Evolutionary conservation across 1,284 basidiomycete species (phyloP), one percentile per base, ranked within the genome.

Genomic region (Agroathelia rolfsii): DNA sequence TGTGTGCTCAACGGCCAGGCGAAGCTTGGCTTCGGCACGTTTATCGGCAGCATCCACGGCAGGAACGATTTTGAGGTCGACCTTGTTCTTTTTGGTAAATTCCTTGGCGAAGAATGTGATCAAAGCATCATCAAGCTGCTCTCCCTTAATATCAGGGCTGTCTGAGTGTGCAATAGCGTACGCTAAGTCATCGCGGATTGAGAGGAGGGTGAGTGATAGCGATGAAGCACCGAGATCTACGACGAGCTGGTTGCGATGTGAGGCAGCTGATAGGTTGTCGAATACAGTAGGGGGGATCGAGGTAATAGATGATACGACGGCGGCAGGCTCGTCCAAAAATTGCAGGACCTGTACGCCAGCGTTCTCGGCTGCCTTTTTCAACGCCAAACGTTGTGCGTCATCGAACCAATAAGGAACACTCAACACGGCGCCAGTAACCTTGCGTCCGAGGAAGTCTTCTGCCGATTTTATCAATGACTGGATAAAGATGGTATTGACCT

Each of bases 51-150:
- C 48, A n/a, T 72, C 62, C 4, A 59, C 56, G 12, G 73, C 58
- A 22, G 81, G 77, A 24, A 70, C 64, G 43, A 72, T 77, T 10
- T 69, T 59, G 24, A 96, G 66, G 0, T 79, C 63, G 15, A 75
- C 72, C 59, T 93, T 93, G 24, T 83, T 92, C 69, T 97, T 98
- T 60, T 97, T 97, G 35, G 87, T 87, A 57, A 98, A 98, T 50
- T 98, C 94, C 54, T 93, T 85, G 35, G 88, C 79, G 58, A 98
- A 96, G 67, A 86, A 87, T 40, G 83, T 78, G 62, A 96, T 76
- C 26, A 97, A 70, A 45, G 80, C 75, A 36, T 76, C 71, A 59
- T 93, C 90, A 48, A 92, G 76, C 35, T 73, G 64, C 42, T 76
- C 69, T 1, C 75, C 77, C 11, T 69, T 69, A 26, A 75, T 51